Evolutionary conservation across 108 stramenopile genomes (phyloP).

Genomic region (Cyclostephanos invisitatus): DNA sequence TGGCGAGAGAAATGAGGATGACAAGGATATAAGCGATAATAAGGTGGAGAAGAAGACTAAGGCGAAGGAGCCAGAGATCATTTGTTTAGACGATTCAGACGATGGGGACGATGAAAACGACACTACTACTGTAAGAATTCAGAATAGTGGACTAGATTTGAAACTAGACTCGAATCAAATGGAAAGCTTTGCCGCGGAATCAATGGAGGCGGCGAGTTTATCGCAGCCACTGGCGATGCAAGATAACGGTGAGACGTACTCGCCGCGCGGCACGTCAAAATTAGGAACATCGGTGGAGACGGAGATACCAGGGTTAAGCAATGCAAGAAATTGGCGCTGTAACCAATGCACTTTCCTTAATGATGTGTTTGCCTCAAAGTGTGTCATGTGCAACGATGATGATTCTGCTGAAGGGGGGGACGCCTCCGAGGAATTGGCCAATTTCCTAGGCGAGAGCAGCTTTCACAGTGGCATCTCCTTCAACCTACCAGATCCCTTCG

Average conservation of each 20-base stretch:
- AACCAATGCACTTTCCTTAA: slow-evolving; percentile 45
- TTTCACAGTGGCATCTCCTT: slow-evolving; percentile 5
- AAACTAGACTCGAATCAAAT: slow-evolving; percentile 2
- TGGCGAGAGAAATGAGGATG: not conserved
- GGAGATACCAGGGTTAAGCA: not conserved
- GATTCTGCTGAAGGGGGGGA: slow-evolving; percentile 21
- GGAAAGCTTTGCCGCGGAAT: not conserved
- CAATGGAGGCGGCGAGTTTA: not conserved
- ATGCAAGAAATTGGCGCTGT: slow-evolving; percentile 33
- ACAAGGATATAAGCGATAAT: not conserved
- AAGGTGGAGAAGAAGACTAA: slow-evolving; percentile 15
- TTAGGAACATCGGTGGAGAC: not conserved
- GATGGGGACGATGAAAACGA: slow-evolving; percentile 33
- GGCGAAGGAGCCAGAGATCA: slow-evolving; percentile 25
- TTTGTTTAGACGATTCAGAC: slow-evolving; percentile 42
- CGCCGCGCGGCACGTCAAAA: not conserved
- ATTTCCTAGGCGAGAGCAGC: slow-evolving; percentile 31
- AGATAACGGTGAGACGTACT: not conserved
- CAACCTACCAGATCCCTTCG: slow-evolving; percentile 1
- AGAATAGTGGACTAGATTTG: not conserved
- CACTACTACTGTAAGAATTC: not conserved
- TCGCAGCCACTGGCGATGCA: not conserved
- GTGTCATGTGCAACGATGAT: slow-evolving; percentile 49
- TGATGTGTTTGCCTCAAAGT: slow-evolving; percentile 13
- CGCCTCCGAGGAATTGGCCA: slow-evolving; percentile 35